phyloP scores from a whole-genome alignment of 768 basidiomycete species.

The Agaricus sinodeliciosus region DNA sequence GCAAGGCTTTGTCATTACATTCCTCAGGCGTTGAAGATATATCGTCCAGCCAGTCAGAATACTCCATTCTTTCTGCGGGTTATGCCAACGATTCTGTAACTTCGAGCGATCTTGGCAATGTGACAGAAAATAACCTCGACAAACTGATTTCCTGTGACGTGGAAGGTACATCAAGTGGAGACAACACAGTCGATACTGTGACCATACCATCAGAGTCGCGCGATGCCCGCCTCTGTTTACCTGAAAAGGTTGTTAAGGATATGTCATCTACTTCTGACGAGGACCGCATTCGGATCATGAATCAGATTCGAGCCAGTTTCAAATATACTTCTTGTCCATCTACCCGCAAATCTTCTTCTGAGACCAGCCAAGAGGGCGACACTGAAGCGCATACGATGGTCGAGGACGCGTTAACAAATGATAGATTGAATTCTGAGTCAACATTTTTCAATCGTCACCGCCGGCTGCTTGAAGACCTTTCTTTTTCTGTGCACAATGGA shows the following conservation, averaged over 20 bases:
- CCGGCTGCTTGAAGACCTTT: background rate
- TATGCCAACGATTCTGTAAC: too few relatives aligned
- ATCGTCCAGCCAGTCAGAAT: background rate
- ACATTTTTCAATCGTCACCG: background rate
- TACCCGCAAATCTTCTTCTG: background rate
- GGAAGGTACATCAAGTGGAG: too few relatives aligned
- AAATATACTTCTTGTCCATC: background rate
- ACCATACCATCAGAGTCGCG: too few relatives aligned
- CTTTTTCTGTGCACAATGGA: background rate
- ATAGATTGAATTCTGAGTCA: background rate
- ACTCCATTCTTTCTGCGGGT: background rate
- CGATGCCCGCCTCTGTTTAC: background rate
- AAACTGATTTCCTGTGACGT: too few relatives aligned
- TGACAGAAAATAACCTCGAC: background rate
- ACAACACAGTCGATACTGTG: too few relatives aligned
- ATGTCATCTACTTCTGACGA: background rate
- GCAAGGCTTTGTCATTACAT: too few relatives aligned
- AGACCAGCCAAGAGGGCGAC: background rate
- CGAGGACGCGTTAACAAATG: background rate
- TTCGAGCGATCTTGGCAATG: too few relatives aligned
- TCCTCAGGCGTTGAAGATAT: background rate
- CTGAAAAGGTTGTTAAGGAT: background rate
- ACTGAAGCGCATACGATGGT: background rate
- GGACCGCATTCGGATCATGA: background rate
- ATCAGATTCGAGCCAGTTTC: background rate